A percentile compares a stretch with the other conserved stretches of the same genome.
phyloP scores from a whole-genome alignment of 495 filamentous ascomycete genomes.

The Xylaria longipes region DNA sequence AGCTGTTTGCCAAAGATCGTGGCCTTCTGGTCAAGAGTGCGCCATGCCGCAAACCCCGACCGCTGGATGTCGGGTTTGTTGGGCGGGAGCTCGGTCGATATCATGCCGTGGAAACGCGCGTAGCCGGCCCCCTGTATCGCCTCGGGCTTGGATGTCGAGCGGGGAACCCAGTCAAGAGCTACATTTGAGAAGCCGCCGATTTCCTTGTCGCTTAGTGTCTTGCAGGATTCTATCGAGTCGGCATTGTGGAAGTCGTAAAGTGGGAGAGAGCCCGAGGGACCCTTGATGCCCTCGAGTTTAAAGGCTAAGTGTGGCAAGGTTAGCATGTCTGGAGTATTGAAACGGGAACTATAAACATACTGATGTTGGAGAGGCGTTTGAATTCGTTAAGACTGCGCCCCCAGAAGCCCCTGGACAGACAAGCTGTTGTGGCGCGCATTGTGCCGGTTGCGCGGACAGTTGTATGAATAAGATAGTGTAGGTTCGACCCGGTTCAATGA shows the following conservation, averaged over 20 bases:
- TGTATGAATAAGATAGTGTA: not conserved
- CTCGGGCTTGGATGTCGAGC: slow-evolving; percentile 47
- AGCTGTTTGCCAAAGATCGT: slow-evolving; percentile 81
- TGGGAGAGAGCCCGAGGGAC: slow-evolving; percentile 60
- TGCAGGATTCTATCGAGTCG: slow-evolving; percentile 68
- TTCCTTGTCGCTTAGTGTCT: slow-evolving; percentile 83
- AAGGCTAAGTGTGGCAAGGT: slow-evolving; percentile 38
- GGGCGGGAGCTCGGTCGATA: slow-evolving; percentile 83
- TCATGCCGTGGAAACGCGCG: slow-evolving; percentile 83
- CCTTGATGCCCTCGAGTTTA: slow-evolving; percentile 61
- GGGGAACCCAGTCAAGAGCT: slow-evolving; percentile 68
- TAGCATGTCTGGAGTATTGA: not conserved
- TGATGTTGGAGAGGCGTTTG: slow-evolving; percentile 52
- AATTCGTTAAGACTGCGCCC: slow-evolving; percentile 55
- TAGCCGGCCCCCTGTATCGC: slow-evolving; percentile 43
- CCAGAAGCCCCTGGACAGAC: slow-evolving; percentile 51
- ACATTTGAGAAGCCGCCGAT: slow-evolving; percentile 84
- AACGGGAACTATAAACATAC: slow-evolving; percentile 32
- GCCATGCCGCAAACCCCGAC: slow-evolving; percentile 88
- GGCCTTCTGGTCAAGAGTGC: slow-evolving; percentile 64
- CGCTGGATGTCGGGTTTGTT: slow-evolving; percentile 71
- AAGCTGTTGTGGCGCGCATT: slow-evolving; percentile 51
- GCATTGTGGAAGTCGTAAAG: slow-evolving; percentile 72
- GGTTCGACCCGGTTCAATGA: slow-evolving; percentile 16
- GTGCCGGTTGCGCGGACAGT: slow-evolving; percentile 24